phyloP scores from a whole-genome alignment of 2,329 filamentous ascomycete species.

The Aquanectria penicillioides region DNA sequence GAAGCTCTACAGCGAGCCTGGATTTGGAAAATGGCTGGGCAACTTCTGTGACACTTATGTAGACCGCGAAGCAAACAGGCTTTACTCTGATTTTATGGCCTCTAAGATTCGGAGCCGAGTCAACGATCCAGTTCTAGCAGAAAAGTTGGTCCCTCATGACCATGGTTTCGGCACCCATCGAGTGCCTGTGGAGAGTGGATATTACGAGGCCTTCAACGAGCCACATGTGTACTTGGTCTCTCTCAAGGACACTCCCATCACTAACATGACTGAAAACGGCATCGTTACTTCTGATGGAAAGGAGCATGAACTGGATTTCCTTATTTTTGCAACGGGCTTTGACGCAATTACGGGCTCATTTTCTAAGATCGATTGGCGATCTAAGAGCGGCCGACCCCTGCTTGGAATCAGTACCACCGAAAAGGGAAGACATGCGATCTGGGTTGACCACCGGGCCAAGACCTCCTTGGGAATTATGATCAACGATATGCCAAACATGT shows the following conservation, averaged over 20 bases:
- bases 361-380: slow-evolving; percentile 25
- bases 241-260: slow-evolving; percentile 17
- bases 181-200: slow-evolving; percentile 31
- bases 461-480: slow-evolving; percentile 24
- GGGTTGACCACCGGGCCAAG: slow-evolving; percentile 27
- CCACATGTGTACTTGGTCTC: slow-evolving; percentile 29
- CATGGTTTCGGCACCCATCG: slow-evolving; percentile 29
- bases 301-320: slow-evolving; percentile 24
- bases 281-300: slow-evolving; percentile 21
- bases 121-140: slow-evolving; percentile 18
- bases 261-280: slow-evolving; percentile 10
- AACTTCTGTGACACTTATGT: slow-evolving; percentile 32
- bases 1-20: slow-evolving; percentile 23
- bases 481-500: slow-evolving; percentile 34
- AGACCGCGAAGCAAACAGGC: slow-evolving; percentile 20
- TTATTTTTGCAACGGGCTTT: slow-evolving; percentile 33
- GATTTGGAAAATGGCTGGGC: slow-evolving; percentile 30
- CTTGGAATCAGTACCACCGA: slow-evolving; percentile 22
- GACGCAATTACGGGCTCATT: slow-evolving; percentile 32
- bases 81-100: slow-evolving; percentile 31
- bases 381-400: no score
- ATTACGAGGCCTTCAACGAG: slow-evolving; percentile 33
- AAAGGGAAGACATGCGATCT: slow-evolving; percentile 20
- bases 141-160: slow-evolving; percentile 24
- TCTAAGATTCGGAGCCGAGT: slow-evolving; percentile 27